phyloP scores from a whole-genome alignment of 1,139 yeast genomes.

The Protomyces macrosporus region DNA sequence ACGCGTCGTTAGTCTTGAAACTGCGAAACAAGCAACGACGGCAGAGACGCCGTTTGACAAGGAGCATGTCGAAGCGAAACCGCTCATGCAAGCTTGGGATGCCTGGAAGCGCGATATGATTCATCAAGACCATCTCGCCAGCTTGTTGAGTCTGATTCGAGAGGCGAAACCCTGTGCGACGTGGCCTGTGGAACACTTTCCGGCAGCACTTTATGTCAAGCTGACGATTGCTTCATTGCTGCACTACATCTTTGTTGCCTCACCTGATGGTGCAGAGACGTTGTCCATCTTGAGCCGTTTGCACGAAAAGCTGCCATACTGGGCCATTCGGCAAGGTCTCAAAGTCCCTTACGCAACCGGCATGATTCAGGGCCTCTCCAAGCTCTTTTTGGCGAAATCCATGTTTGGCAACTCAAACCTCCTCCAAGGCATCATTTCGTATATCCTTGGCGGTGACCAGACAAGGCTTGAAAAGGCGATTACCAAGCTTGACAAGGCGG shows the following conservation, averaged over 20 bases:
- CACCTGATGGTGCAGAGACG: constrained; percentile 18
- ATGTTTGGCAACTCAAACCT: constrained; percentile 22
- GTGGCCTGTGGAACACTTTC: constrained; percentile 19
- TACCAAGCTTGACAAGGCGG: constrained; percentile 4
- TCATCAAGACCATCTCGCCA: neutral
- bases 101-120: constrained; percentile 21
- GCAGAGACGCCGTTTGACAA: neutral
- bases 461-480: constrained; percentile 19
- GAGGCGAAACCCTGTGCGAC: constrained; percentile 2
- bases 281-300: constrained; percentile 21
- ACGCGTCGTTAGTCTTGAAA: neutral
- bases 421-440: constrained; percentile 19
- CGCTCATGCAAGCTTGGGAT: constrained; percentile 9
- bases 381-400: constrained; percentile 25
- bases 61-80: constrained; percentile 1
- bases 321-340: constrained; percentile 24
- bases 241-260: constrained; percentile 25
- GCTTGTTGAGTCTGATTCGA: constrained; percentile 3
- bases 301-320: constrained; percentile 26
- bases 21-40: neutral
- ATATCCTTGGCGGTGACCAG: constrained; percentile 21
- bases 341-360: constrained; percentile 25
- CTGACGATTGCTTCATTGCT: constrained; percentile 25
- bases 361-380: constrained; percentile 25
- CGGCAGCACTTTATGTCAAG: constrained; percentile 20